Conservation (phyloP, 768 basidiomycete species). For the Daedaleopsis nitida region DNA sequence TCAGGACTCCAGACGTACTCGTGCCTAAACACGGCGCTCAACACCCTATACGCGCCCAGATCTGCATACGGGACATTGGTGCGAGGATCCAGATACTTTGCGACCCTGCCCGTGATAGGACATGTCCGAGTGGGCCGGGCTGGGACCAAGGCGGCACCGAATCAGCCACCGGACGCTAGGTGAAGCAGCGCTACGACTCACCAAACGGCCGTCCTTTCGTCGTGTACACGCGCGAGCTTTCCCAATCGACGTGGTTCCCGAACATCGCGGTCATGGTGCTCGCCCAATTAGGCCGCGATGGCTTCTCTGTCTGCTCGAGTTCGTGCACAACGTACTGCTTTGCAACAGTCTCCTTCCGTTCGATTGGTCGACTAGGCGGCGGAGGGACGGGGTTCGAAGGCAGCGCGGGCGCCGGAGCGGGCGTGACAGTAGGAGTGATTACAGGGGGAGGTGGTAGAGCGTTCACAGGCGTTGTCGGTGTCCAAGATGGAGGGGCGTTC, state of each 20-base stretch:
- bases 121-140: slow-evolving; percentile 70
- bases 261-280: slow-evolving; percentile 84
- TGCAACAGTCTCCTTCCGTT: slow-evolving; percentile 50
- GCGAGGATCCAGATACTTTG: slow-evolving; percentile 78
- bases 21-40: slow-evolving; percentile 64
- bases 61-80: slow-evolving; percentile 82
- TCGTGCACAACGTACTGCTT: slow-evolving; percentile 79
- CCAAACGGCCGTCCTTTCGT: slow-evolving; percentile 67
- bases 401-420: slow-evolving; percentile 4
- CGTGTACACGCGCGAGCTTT: slow-evolving; percentile 63
- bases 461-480: neutral
- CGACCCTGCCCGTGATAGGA: slow-evolving; percentile 76
- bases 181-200: slow-evolving; percentile 32
- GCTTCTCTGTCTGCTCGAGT: slow-evolving; percentile 45
- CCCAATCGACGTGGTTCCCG: slow-evolving; percentile 84
- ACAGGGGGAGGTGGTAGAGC: neutral
- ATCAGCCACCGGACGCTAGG: too few relatives aligned
- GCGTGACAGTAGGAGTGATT: neutral
- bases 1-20: slow-evolving; percentile 65
- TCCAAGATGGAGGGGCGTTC: neutral
- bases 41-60: slow-evolving; percentile 59
- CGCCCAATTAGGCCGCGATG: slow-evolving; percentile 59
- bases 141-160: slow-evolving; percentile 28
- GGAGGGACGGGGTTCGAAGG: slow-evolving; percentile 26
- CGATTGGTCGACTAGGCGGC: slow-evolving; percentile 26